phyloP scores from a whole-genome alignment of 345 rosid species.

The Garcia nutans region DNA sequence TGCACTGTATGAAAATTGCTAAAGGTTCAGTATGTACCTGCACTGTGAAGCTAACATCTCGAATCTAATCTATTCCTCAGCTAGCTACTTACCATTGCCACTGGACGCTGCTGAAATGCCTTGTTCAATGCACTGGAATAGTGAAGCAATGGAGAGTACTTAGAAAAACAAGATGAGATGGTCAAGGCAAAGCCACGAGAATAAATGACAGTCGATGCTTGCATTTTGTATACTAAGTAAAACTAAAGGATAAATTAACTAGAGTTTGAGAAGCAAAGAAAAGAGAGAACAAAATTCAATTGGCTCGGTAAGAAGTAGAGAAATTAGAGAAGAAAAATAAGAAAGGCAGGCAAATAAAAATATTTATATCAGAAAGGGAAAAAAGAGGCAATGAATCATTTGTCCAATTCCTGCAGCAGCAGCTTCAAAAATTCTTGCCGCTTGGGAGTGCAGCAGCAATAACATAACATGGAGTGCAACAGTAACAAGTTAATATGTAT shows the following conservation, averaged over 20 bases:
- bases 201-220: not conserved
- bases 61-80: conserved; percentile 27
- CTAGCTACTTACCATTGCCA: conserved; percentile 23
- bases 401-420: not conserved
- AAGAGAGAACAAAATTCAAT: not conserved
- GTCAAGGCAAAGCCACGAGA: not conserved
- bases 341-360: not conserved
- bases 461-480: no score
- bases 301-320: not conserved
- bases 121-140: conserved; percentile 78
- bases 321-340: not conserved
- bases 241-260: not conserved
- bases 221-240: no score
- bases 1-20: not conserved
- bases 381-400: conserved; percentile 3
- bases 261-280: not conserved
- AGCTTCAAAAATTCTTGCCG: not conserved
- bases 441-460: not conserved
- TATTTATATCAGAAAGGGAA: not conserved
- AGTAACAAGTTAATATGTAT: not conserved
- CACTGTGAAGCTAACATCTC: conserved; percentile 16
- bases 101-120: conserved; percentile 54
- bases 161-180: conserved; percentile 1
- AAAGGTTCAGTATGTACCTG: conserved; percentile 25
- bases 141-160: conserved; percentile 11